A percentile compares a stretch with the other conserved stretches of the same genome.
Conservation (phyloP, 129 eudicot species). For the Arctium minus region DNA sequence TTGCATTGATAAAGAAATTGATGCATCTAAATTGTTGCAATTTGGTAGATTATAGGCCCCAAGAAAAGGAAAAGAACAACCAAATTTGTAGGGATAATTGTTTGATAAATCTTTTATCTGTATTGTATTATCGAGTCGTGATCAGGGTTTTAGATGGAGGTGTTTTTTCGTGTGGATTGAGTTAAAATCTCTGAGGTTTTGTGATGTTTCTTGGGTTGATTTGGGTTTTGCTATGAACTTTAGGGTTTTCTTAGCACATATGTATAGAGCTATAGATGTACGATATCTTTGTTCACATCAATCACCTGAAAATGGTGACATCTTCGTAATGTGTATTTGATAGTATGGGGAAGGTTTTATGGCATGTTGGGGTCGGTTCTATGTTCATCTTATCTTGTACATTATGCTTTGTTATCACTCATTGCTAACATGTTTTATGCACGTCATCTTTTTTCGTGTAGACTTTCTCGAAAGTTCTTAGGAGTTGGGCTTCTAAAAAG, state of each 20-base stretch:
- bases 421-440: background rate
- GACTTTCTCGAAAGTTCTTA: conserved; percentile 75
- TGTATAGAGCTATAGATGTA: background rate
- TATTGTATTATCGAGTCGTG: background rate
- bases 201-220: background rate
- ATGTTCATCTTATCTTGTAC: background rate
- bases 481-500: conserved; percentile 93
- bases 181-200: background rate
- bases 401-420: background rate
- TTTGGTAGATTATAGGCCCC: background rate
- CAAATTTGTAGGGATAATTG: background rate
- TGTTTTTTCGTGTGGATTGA: background rate
- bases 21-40: background rate
- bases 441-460: conserved; percentile 23
- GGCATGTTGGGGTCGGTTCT: background rate
- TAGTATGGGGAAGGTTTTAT: too few relatives aligned
- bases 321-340: background rate
- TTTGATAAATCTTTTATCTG: background rate
- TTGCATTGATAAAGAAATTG: background rate
- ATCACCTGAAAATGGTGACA: background rate
- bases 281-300: background rate
- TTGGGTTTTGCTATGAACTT: background rate
- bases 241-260: background rate
- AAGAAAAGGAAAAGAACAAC: background rate
- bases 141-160: background rate